These are phyloP conservation scores for Corchorus capsularis DNA, from an alignment of 345 rosid species.

Conservation along the genomic window DNA sequence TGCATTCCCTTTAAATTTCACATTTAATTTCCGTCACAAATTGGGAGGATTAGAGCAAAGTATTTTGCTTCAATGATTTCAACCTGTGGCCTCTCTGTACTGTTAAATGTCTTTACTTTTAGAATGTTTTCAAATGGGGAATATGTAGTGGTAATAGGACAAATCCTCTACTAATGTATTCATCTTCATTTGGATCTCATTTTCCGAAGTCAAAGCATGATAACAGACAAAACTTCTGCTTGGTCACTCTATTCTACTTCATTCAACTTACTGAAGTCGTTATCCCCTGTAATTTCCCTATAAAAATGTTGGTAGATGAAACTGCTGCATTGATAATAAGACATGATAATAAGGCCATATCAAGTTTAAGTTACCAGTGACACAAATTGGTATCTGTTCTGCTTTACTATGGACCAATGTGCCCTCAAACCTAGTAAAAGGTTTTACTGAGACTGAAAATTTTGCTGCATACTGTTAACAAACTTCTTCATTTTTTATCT, in stretches of 20 bases:
- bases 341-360: background rate
- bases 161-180: background rate
- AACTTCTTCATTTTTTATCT: background rate
- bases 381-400: background rate
- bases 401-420: background rate
- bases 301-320: background rate
- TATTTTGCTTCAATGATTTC: slow-evolving; percentile 12
- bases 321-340: background rate
- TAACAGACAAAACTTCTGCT: background rate
- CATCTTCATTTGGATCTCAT: background rate
- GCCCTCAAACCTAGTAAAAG: background rate
- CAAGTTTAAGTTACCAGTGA: background rate
- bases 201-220: background rate
- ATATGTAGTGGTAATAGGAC: background rate
- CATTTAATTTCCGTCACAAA: background rate
- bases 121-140: background rate
- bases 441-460: background rate
- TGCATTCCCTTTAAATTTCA: background rate
- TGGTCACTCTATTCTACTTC: background rate
- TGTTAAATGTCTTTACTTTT: background rate
- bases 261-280: background rate
- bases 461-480: background rate
- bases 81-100: background rate
- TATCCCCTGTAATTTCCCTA: background rate
- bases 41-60: background rate